Evolutionary conservation across 306 rosid genomes (phyloP).

Genomic region (Adenanthera pavonina): DNA sequence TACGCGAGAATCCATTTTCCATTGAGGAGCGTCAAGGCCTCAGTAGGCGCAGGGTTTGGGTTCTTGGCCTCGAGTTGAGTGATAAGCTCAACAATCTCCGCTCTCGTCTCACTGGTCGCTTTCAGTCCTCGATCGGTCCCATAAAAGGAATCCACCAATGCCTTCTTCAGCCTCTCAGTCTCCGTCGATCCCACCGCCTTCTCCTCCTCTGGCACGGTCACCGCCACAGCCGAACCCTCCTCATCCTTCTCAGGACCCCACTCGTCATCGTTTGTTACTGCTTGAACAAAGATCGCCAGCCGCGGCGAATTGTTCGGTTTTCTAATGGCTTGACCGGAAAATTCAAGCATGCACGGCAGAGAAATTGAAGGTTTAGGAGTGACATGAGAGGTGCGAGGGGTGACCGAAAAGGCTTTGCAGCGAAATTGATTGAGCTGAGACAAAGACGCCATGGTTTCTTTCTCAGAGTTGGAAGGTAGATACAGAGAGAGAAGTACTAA

Average conservation of each 20-base stretch:
- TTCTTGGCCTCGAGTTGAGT: conserved; percentile 82
- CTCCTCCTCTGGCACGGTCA: conserved; percentile 47
- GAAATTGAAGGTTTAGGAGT: conserved; percentile 45
- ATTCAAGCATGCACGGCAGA: conserved; percentile 42
- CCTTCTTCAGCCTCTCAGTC: conserved; percentile 66
- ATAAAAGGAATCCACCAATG: conserved; percentile 71
- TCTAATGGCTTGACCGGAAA: conserved; percentile 32
- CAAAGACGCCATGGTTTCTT: conserved; percentile 59
- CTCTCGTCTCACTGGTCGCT: conserved; percentile 81
- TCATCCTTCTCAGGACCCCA: conserved; percentile 52
- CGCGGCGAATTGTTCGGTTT: conserved; percentile 33
- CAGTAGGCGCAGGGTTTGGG: conserved; percentile 89
- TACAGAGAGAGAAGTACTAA: not conserved
- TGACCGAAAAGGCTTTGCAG: conserved; percentile 48
- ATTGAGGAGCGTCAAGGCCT: conserved; percentile 79
- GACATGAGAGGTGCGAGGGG: conserved; percentile 37
- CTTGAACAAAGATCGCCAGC: conserved; percentile 43
- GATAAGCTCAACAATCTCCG: conserved; percentile 90
- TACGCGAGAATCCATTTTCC: conserved; percentile 98
- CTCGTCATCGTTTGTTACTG: conserved; percentile 50
- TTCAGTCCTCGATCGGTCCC: conserved; percentile 85
- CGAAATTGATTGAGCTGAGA: conserved; percentile 56
- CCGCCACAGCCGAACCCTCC: conserved; percentile 42
- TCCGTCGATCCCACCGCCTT: conserved; percentile 49
- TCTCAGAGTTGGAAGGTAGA: not conserved